A percentile compares a stretch with the other conserved stretches of the same genome.
These are phyloP conservation scores for Saksenaea vasiformis DNA, from an alignment of 371 early-diverging fungal species.

Conservation along the genomic window DNA sequence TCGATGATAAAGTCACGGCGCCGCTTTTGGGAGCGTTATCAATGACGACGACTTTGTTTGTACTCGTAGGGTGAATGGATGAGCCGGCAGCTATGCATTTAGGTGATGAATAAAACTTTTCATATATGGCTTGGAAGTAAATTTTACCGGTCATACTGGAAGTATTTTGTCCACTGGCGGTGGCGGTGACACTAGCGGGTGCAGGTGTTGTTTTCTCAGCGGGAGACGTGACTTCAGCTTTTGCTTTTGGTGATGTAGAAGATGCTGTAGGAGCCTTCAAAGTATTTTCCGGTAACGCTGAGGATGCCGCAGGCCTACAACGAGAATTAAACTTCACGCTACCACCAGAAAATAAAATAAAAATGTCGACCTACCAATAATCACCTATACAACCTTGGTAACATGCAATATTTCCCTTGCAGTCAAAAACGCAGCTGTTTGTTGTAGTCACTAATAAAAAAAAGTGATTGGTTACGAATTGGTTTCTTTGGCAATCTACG, in stretches of 20 bases:
- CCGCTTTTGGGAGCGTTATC: too few relatives aligned
- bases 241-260: constrained; percentile 2
- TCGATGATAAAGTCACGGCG: too few relatives aligned
- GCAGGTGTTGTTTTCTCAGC: not conserved
- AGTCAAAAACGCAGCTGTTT: constrained; percentile 21
- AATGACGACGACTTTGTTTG: too few relatives aligned
- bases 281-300: constrained; percentile 3
- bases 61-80: too few relatives aligned
- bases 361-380: constrained; percentile 14
- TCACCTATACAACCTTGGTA: constrained; percentile 16
- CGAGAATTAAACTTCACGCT: not conserved
- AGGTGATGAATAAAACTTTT: too few relatives aligned
- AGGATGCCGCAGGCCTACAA: constrained; percentile 12
- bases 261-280: not conserved
- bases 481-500: not conserved
- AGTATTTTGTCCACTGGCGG: not conserved
- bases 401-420: constrained; percentile 18
- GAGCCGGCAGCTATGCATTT: too few relatives aligned
- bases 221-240: not conserved
- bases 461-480: not conserved
- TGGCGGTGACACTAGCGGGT: not conserved
- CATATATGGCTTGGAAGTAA: too few relatives aligned
- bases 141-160: not conserved
- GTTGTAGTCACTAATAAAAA: constrained; percentile 19
- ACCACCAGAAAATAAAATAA: not conserved